Evolutionary conservation across 2,329 filamentous ascomycete genomes (phyloP).

Genomic region (Cladosporium sp.): DNA sequence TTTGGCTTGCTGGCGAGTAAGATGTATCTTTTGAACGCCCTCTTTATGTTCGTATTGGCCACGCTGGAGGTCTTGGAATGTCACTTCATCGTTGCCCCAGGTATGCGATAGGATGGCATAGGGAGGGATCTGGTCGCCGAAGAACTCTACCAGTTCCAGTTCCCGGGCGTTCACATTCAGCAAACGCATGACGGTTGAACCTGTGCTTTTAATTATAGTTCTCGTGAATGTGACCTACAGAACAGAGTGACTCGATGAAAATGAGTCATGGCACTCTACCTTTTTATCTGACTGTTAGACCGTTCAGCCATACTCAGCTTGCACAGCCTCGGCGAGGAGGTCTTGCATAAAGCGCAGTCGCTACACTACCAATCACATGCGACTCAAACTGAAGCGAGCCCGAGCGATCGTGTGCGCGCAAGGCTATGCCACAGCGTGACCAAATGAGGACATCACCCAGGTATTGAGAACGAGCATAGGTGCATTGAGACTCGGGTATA

Average conservation of each 20-base stretch:
- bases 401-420: neutral
- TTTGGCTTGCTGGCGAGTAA: neutral
- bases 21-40: neutral
- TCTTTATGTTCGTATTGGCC: neutral
- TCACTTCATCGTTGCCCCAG: constrained; percentile 15
- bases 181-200: neutral
- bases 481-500: neutral
- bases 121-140: neutral
- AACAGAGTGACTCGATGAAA: neutral
- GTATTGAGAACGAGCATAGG: neutral
- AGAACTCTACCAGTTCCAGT: constrained; percentile 12
- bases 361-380: neutral
- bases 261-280: neutral
- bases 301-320: neutral
- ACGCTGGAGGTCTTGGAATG: constrained; percentile 13
- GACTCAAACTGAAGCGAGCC: neutral
- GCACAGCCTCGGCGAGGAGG: neutral
- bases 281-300: no score
- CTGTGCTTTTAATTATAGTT: neutral
- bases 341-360: neutral
- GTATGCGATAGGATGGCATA: constrained; percentile 19
- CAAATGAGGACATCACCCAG: neutral
- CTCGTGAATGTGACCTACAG: neutral
- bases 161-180: neutral
- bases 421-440: neutral